A percentile compares a stretch with the other conserved stretches of the same genome.
These are phyloP conservation scores for Boletales sp. DNA, from an alignment of 768 basidiomycete genomes.

Conservation along the genomic window DNA sequence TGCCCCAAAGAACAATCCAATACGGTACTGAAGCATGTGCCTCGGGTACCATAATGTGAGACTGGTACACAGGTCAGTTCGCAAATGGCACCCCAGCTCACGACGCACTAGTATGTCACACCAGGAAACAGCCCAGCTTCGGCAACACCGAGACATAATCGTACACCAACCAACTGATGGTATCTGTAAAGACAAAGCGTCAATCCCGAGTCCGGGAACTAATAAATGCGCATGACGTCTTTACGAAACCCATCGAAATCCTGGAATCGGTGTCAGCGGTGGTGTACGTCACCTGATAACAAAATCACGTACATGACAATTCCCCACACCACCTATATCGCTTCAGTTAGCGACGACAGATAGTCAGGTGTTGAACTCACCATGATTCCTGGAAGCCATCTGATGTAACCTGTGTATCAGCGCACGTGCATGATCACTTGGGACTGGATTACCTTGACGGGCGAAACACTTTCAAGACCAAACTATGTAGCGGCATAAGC, in stretches of 20 bases:
- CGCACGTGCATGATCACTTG: not conserved
- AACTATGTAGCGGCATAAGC: slow-evolving; percentile 1
- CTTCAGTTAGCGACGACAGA: not conserved
- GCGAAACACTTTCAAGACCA: slow-evolving; percentile 56
- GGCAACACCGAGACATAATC: slow-evolving; percentile 58
- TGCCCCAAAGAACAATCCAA: slow-evolving; percentile 63
- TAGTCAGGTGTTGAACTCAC: slow-evolving; percentile 29
- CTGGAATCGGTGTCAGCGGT: slow-evolving; percentile 26
- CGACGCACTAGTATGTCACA: slow-evolving; percentile 63
- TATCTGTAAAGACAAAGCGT: slow-evolving; percentile 39
- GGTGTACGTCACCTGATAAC: not conserved
- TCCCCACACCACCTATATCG: slow-evolving; percentile 58
- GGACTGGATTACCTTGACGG: slow-evolving; percentile 49
- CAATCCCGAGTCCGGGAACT: not conserved
- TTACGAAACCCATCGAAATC: slow-evolving; percentile 65
- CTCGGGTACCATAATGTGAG: slow-evolving; percentile 69
- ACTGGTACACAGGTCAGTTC: slow-evolving; percentile 25
- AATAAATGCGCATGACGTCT: slow-evolving; percentile 39
- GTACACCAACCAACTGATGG: slow-evolving; percentile 54
- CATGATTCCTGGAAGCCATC: slow-evolving; percentile 67
- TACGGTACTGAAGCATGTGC: slow-evolving; percentile 54
- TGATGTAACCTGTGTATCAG: slow-evolving; percentile 12
- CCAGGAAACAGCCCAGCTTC: slow-evolving; percentile 75
- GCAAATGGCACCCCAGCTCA: too few species aligned
- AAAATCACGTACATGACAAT: slow-evolving; percentile 46